phyloP scores from a whole-genome alignment of 495 filamentous ascomycete genomes.

The Podospora bellae-mahoneyi region DNA sequence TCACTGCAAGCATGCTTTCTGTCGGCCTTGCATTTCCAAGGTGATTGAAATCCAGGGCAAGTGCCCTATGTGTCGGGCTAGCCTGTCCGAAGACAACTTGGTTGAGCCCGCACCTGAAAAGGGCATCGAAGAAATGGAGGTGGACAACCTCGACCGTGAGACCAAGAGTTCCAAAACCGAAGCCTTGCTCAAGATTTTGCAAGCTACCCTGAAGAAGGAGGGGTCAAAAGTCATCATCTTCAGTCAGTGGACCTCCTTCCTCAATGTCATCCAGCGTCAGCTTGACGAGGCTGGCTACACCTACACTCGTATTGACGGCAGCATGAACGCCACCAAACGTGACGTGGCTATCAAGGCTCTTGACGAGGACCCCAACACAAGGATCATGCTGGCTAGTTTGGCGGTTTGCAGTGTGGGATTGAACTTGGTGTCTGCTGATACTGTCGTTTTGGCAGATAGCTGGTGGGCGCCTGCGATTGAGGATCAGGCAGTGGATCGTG shows the following conservation, averaged over 20 bases:
- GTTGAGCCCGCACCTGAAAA: slow-evolving; percentile 60
- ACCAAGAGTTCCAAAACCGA: slow-evolving; percentile 80
- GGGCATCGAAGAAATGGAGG: slow-evolving; percentile 39
- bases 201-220: slow-evolving; percentile 62
- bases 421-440: slow-evolving; percentile 85
- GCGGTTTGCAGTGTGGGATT: slow-evolving; percentile 82
- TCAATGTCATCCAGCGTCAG: slow-evolving; percentile 72
- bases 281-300: slow-evolving; percentile 58
- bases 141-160: slow-evolving; percentile 53
- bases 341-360: slow-evolving; percentile 67
- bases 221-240: slow-evolving; percentile 84
- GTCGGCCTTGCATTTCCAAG: slow-evolving; percentile 67
- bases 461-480: slow-evolving; percentile 96
- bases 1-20: slow-evolving; percentile 81
- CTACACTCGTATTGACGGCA: slow-evolving; percentile 79
- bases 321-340: slow-evolving; percentile 63
- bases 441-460: slow-evolving; percentile 77
- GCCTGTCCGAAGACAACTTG: slow-evolving; percentile 58
- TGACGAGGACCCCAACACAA: slow-evolving; percentile 63
- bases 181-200: slow-evolving; percentile 73
- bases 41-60: slow-evolving; percentile 77
- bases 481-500: slow-evolving; percentile 88
- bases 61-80: slow-evolving; percentile 84
- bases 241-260: slow-evolving; percentile 89
- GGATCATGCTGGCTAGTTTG: slow-evolving; percentile 78